Conservation (phyloP, 805 yeast species). For the Saccharomycopsis schoenii region DNA sequence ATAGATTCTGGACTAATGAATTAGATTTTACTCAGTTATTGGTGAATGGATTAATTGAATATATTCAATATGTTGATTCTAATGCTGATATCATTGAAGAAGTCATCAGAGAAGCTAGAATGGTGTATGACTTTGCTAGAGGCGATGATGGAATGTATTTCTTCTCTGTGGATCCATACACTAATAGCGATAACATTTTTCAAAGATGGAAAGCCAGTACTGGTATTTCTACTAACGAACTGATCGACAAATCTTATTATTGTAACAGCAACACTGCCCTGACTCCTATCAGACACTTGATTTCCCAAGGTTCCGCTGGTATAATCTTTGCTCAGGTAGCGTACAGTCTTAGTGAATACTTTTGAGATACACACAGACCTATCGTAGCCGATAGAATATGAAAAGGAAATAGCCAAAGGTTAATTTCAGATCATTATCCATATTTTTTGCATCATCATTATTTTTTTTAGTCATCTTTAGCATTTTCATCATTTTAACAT, state of each 20-base stretch:
- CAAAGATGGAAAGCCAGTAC: slow-evolving; percentile 2
- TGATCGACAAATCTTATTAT: background rate
- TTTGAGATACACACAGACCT: background rate
- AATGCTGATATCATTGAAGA: slow-evolving; percentile 36
- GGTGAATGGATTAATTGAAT: slow-evolving; percentile 61
- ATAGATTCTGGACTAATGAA: slow-evolving; percentile 53
- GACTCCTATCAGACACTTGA: slow-evolving; percentile 40
- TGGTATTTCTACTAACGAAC: background rate
- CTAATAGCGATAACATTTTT: background rate
- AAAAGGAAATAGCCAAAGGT: no score
- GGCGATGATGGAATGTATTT: slow-evolving; percentile 25
- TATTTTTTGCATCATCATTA: background rate
- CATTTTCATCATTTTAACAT: background rate
- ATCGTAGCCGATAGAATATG: no score
- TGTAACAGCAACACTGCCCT: slow-evolving; percentile 24
- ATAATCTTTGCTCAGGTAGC: slow-evolving; percentile 43
- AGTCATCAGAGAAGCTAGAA: slow-evolving; percentile 10
- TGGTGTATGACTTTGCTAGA: slow-evolving; percentile 26
- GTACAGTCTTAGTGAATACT: background rate
- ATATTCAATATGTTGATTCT: slow-evolving; percentile 46
- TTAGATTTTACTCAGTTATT: slow-evolving; percentile 55
- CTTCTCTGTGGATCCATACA: background rate
- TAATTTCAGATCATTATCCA: no score
- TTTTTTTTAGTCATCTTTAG: background rate
- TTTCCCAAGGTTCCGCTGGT: slow-evolving; percentile 62